Evolutionary conservation across 768 basidiomycete genomes (phyloP).

Genomic region (Rhizopogon salebrosus): DNA sequence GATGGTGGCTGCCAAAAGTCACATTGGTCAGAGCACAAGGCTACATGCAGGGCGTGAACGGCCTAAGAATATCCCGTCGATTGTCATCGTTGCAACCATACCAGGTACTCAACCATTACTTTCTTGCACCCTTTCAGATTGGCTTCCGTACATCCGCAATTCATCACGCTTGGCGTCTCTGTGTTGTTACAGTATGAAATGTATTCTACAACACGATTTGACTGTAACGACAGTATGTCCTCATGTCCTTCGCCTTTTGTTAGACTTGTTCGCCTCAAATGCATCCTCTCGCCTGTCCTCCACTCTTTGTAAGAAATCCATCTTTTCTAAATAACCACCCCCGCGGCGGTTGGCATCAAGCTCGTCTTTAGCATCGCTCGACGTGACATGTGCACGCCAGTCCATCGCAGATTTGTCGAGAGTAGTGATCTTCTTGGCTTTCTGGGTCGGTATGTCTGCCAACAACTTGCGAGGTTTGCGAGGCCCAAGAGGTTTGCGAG

Average conservation of each 20-base stretch:
- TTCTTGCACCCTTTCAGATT: too few species aligned
- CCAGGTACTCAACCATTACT: too few species aligned
- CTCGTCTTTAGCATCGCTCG: conserved; percentile 54
- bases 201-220: background rate
- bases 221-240: background rate
- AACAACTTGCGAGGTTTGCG: conserved; percentile 61
- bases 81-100: background rate
- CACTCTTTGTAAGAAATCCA: conserved; percentile 77
- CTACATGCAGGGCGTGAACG: conserved; percentile 9
- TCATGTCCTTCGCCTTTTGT: conserved; percentile 39
- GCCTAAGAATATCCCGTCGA: background rate
- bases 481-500: conserved; percentile 50
- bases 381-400: conserved; percentile 64
- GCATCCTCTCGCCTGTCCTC: conserved; percentile 65
- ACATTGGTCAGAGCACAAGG: conserved; percentile 36
- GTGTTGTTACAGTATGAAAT: background rate
- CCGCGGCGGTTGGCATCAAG: conserved; percentile 69
- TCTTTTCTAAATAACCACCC: conserved; percentile 80
- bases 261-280: conserved; percentile 50
- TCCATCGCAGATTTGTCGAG: conserved; percentile 86
- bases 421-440: conserved; percentile 75
- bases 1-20: conserved; percentile 34
- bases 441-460: conserved; percentile 48
- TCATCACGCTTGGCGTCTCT: background rate
- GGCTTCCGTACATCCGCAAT: background rate